A percentile compares a stretch with the other conserved stretches of the same genome.
Conservation (phyloP, 1,284 basidiomycete species). For the Neotropicomus parvogracilis region DNA sequence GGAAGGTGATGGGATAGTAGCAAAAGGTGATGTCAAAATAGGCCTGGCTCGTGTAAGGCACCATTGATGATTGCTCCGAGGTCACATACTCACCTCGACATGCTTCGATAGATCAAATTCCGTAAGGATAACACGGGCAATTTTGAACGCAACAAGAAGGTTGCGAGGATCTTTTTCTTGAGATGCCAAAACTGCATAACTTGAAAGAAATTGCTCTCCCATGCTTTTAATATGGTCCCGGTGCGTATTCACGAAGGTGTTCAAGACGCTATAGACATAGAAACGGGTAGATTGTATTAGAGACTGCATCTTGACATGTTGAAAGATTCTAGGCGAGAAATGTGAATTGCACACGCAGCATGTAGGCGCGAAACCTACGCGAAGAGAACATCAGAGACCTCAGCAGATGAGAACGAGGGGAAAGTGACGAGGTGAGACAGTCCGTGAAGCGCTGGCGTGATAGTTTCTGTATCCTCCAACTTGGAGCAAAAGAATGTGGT, state of each 20-base stretch:
- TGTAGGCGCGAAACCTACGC: slow-evolving; percentile 48
- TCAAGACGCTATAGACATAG: slow-evolving; percentile 79
- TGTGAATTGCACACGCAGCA: not conserved
- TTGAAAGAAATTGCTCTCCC: slow-evolving; percentile 69
- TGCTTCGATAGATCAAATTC: slow-evolving; percentile 80
- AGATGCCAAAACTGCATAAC: slow-evolving; percentile 79
- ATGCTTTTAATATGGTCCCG: slow-evolving; percentile 69
- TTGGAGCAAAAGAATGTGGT: slow-evolving; percentile 83
- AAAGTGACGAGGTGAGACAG: slow-evolving; percentile 66
- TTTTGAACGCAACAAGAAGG: slow-evolving; percentile 85
- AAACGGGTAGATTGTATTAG: slow-evolving; percentile 83
- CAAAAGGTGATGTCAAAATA: slow-evolving; percentile 97
- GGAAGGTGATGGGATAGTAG: slow-evolving; percentile 98
- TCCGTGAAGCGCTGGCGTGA: slow-evolving; percentile 74
- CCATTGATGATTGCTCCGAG: not conserved
- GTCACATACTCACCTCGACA: slow-evolving; percentile 61
- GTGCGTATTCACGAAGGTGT: slow-evolving; percentile 74
- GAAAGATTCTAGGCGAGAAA: slow-evolving; percentile 57
- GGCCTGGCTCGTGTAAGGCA: slow-evolving; percentile 46
- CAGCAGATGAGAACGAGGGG: slow-evolving; percentile 66
- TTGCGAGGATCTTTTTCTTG: slow-evolving; percentile 99
- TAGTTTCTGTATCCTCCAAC: slow-evolving; percentile 79
- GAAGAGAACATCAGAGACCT: slow-evolving; percentile 64
- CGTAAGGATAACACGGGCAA: slow-evolving; percentile 79
- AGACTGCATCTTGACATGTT: slow-evolving; percentile 76